Conservation (phyloP, 1,284 basidiomycete species). For the Puccinia sorghi region DNA sequence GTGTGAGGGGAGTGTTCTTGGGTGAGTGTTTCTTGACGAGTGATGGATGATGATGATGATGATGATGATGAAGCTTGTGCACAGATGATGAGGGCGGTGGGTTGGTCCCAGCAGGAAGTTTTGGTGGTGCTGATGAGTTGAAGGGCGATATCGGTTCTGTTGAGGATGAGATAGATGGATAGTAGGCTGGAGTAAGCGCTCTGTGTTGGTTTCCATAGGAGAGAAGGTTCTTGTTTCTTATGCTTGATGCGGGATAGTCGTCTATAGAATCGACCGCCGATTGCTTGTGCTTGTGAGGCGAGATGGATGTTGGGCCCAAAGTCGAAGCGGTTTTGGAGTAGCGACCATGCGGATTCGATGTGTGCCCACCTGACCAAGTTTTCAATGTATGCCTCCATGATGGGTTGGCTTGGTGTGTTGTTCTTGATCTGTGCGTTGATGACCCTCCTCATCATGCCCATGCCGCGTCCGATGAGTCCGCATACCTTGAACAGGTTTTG, state of each 20-base stretch:
- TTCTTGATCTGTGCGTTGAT: not conserved
- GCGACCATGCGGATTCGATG: conserved; percentile 15
- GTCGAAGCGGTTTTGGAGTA: not conserved
- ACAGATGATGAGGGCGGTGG: conserved; percentile 7
- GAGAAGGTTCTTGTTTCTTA: not conserved
- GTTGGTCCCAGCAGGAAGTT: not conserved
- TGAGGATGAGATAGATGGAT: conserved; percentile 22
- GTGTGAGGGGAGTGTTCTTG: not conserved
- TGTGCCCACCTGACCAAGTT: conserved; percentile 23
- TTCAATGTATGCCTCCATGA: conserved; percentile 25
- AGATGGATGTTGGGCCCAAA: conserved; percentile 1
- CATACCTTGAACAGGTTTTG: conserved; percentile 5
- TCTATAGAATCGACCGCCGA: not conserved
- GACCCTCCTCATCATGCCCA: conserved; percentile 33
- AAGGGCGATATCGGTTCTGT: conserved; percentile 12
- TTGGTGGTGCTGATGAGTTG: not conserved
- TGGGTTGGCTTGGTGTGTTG: not conserved
- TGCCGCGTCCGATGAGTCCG: conserved; percentile 12
- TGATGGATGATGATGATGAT: not conserved
- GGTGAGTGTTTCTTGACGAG: not conserved
- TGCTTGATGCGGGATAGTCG: not conserved
- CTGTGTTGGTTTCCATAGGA: not conserved
- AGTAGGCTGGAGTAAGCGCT: not conserved
- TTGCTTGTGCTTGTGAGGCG: not conserved
- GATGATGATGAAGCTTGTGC: not conserved